Evolutionary conservation across 441 rosid genomes (phyloP).

Genomic region (Croton laevigatus): DNA sequence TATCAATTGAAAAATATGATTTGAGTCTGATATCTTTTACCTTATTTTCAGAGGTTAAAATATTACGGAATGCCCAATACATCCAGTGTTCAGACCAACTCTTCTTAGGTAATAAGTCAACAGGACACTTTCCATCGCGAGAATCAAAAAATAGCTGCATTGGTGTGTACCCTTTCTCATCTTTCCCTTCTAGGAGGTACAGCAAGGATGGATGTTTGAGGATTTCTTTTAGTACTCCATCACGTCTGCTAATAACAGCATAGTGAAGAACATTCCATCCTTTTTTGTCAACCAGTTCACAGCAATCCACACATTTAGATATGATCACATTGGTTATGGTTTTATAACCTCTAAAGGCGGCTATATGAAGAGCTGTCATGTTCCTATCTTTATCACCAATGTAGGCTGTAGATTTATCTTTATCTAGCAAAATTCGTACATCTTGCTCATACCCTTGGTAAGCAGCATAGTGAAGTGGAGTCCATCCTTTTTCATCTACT

Average conservation of each 20-base stretch:
- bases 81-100: too few species aligned
- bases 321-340: neutral
- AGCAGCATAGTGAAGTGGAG: constrained; percentile 26
- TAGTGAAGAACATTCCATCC: constrained; percentile 21
- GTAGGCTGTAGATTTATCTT: too few species aligned
- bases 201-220: neutral
- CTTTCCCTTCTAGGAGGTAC: constrained; percentile 4
- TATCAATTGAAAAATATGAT: too few species aligned
- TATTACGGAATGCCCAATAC: too few species aligned
- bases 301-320: neutral
- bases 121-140: neutral
- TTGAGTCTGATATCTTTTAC: too few species aligned
- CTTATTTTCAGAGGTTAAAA: too few species aligned
- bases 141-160: neutral
- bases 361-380: constrained; percentile 19
- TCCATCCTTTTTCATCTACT: constrained; percentile 20
- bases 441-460: neutral
- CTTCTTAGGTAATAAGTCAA: neutral
- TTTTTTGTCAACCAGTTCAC: neutral
- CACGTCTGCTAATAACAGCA: neutral
- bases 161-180: constrained; percentile 8
- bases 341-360: neutral
- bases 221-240: neutral
- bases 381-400: neutral
- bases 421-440: neutral